A percentile compares a stretch with the other conserved stretches of the same genome.
Evolutionary conservation across 2,329 filamentous ascomycete genomes (phyloP).

Genomic region (Cordyceps cicadae): DNA sequence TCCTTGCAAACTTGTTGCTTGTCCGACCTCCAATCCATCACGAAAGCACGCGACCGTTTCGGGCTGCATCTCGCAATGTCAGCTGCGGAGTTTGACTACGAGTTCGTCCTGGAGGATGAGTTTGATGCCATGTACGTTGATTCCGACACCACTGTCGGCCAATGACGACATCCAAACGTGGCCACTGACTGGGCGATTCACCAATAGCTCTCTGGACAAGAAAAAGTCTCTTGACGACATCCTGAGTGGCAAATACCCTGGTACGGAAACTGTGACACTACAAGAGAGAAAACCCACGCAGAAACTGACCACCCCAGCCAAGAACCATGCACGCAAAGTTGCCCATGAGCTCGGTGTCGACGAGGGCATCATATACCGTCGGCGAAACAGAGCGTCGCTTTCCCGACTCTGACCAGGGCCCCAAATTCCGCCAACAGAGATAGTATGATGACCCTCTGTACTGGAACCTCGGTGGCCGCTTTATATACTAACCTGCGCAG

Average conservation of each 20-base stretch:
- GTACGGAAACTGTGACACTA: neutral
- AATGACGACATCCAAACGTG: neutral
- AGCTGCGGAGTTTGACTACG: conserved; percentile 26
- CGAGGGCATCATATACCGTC: conserved; percentile 46
- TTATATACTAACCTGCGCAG: conserved; percentile 22
- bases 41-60: neutral
- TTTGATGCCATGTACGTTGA: conserved; percentile 47
- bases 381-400: conserved; percentile 43
- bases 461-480: too few species aligned
- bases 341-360: conserved; percentile 39
- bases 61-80: neutral
- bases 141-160: neutral
- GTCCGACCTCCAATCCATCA: neutral
- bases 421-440: conserved; percentile 47
- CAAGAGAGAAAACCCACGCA: neutral
- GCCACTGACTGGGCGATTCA: conserved; percentile 2
- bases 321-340: conserved; percentile 49
- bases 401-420: conserved; percentile 51
- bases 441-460: conserved; percentile 35
- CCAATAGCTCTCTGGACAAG: conserved; percentile 30
- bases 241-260: conserved; percentile 22
- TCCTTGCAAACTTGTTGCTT: neutral
- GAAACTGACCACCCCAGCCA: conserved; percentile 31
- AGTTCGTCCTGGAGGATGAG: conserved; percentile 41
- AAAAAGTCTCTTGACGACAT: conserved; percentile 20